Evolutionary conservation across 1,284 basidiomycete genomes (phyloP).

Genomic region (Afroboletus lepidellus): DNA sequence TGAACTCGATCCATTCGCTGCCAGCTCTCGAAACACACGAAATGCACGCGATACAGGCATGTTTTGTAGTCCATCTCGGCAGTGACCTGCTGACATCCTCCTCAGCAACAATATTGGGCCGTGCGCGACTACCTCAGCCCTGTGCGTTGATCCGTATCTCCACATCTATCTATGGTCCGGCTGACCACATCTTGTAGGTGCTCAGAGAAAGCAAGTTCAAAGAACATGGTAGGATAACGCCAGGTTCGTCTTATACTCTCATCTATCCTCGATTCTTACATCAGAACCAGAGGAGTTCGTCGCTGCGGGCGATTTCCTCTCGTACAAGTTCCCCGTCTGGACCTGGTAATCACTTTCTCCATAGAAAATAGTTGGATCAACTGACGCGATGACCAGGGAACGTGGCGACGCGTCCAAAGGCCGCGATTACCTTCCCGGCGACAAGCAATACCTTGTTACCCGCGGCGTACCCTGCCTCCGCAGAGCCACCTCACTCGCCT

Average conservation of each 20-base stretch:
- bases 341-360: constrained; percentile 57
- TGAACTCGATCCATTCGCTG: constrained; percentile 13
- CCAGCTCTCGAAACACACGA: constrained; percentile 8
- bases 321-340: constrained; percentile 97
- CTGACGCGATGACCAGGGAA: constrained; percentile 57
- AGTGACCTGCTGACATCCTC: constrained; percentile 8
- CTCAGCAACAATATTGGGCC: constrained; percentile 87
- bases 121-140: constrained; percentile 96
- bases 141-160: constrained; percentile 46
- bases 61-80: constrained; percentile 7
- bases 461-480: constrained; percentile 91
- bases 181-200: constrained; percentile 58
- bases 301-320: constrained; percentile 90
- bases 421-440: constrained; percentile 88
- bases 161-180: constrained; percentile 25
- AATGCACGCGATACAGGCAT: constrained; percentile 75
- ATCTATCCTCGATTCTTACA: constrained; percentile 18
- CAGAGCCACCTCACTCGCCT: constrained; percentile 87
- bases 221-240: constrained; percentile 95
- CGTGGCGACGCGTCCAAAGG: constrained; percentile 81
- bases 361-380: background rate
- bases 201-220: constrained; percentile 98
- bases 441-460: constrained; percentile 96
- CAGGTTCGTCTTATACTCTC: constrained; percentile 57
- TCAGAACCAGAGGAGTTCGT: constrained; percentile 83